Conservation (phyloP, 805 yeast species). For the Pichia ethanolica region DNA sequence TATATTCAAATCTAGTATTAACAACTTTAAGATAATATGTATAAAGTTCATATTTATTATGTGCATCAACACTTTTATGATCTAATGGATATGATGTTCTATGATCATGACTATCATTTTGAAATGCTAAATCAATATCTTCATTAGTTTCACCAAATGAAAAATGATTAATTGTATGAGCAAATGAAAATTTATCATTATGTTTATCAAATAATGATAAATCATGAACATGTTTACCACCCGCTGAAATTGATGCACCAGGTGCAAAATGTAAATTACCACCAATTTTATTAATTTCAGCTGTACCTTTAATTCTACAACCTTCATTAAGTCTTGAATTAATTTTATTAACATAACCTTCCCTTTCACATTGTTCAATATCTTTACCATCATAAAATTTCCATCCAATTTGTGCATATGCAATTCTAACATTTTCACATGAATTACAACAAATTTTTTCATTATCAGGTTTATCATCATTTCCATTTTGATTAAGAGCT, state of each 20-base stretch:
- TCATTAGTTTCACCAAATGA: slow-evolving; percentile 65
- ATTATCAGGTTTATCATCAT: slow-evolving; percentile 30
- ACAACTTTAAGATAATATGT: slow-evolving; percentile 86
- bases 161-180: slow-evolving; percentile 72
- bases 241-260: slow-evolving; percentile 61
- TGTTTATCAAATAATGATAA: slow-evolving; percentile 58
- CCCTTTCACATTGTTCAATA: slow-evolving; percentile 84
- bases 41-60: slow-evolving; percentile 53
- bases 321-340: slow-evolving; percentile 67
- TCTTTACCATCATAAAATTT: slow-evolving; percentile 83
- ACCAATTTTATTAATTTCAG: slow-evolving; percentile 73
- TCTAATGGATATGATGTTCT: slow-evolving; percentile 63
- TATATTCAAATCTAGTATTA: slow-evolving; percentile 73
- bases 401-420: slow-evolving; percentile 77
- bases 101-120: slow-evolving; percentile 21
- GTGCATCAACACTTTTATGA: slow-evolving; percentile 34
- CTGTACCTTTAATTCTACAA: slow-evolving; percentile 75
- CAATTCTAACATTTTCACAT: slow-evolving; percentile 73
- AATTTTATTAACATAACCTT: slow-evolving; percentile 69
- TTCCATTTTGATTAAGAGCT: slow-evolving; percentile 52
- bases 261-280: slow-evolving; percentile 97
- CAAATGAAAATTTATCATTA: slow-evolving; percentile 56
- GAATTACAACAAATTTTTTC: slow-evolving; percentile 70
- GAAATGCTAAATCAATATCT: slow-evolving; percentile 9
- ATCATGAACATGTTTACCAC: slow-evolving; percentile 75